Conservation (phyloP, 2,329 filamentous ascomycete species). For the Alternaria triticimaculans region DNA sequence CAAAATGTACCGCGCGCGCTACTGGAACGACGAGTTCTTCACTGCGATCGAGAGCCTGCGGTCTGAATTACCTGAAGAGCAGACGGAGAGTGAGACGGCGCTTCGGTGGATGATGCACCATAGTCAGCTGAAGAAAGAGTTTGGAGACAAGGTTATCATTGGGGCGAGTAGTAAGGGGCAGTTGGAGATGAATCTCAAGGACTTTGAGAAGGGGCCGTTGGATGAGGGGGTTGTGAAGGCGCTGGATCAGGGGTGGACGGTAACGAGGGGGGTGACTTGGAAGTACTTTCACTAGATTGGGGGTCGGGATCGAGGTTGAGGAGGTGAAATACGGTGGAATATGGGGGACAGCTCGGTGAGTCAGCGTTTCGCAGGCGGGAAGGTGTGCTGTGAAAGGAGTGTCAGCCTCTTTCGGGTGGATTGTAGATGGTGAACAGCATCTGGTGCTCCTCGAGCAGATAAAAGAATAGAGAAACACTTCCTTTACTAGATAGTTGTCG, state of each 20-base stretch:
- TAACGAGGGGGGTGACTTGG: slow-evolving; percentile 37
- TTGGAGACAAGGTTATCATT: slow-evolving; percentile 64
- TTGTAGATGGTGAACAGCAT: neutral
- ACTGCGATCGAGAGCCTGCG: slow-evolving; percentile 52
- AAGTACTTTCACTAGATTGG: slow-evolving; percentile 20
- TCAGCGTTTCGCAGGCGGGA: neutral
- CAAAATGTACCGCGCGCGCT: slow-evolving; percentile 47
- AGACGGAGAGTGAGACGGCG: slow-evolving; percentile 53
- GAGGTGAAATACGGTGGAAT: neutral
- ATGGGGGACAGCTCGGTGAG: neutral
- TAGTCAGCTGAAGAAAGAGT: slow-evolving; percentile 58
- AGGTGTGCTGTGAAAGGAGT: neutral
- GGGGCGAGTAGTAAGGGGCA: slow-evolving; percentile 63
- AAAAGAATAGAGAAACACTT: neutral
- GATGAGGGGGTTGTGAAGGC: slow-evolving; percentile 57
- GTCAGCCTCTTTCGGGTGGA: neutral
- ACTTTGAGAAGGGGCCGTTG: slow-evolving; percentile 69
- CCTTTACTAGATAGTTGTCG: too few species aligned
- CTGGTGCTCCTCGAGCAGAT: neutral
- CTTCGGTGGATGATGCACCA: slow-evolving; percentile 56
- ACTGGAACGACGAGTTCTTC: slow-evolving; percentile 54
- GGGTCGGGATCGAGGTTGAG: neutral
- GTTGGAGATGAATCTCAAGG: slow-evolving; percentile 61
- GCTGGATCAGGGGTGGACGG: slow-evolving; percentile 64
- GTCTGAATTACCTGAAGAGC: slow-evolving; percentile 39